Evolutionary conservation across 2,329 filamentous ascomycete species (phyloP).

Genomic region (Colletotrichum navitas): DNA sequence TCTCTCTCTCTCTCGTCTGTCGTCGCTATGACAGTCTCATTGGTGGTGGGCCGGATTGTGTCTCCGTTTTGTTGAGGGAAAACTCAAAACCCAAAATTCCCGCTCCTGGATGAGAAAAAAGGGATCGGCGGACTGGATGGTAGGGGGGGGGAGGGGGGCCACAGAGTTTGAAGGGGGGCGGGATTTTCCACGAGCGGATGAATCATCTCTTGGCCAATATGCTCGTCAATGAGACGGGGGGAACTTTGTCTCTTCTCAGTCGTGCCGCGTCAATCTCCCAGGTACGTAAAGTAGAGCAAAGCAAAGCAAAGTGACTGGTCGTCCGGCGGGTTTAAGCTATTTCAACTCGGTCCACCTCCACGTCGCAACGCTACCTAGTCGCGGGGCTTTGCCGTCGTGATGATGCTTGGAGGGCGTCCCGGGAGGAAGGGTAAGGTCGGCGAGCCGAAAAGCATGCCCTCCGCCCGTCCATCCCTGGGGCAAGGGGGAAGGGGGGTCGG

Average conservation of each 20-base stretch:
- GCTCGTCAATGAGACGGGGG: not conserved
- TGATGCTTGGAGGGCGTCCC: not conserved
- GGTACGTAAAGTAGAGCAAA: not conserved
- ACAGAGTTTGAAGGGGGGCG: not conserved
- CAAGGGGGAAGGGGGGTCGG: too few species aligned
- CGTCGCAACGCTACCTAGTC: not conserved
- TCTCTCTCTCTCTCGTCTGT: not conserved
- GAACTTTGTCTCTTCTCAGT: not conserved
- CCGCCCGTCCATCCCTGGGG: not conserved
- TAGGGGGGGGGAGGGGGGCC: not conserved
- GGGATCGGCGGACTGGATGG: not conserved
- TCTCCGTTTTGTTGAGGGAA: not conserved
- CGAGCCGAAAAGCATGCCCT: not conserved
- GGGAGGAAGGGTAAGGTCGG: not conserved
- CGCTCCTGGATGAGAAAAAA: not conserved
- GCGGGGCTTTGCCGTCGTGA: not conserved
- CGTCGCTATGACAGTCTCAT: not conserved
- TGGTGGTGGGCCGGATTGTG: not conserved
- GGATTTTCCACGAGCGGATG: conserved; percentile 13
- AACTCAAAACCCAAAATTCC: not conserved
- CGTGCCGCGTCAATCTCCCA: not conserved
- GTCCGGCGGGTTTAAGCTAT: not conserved
- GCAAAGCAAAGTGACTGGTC: not conserved
- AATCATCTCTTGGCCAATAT: conserved; percentile 9
- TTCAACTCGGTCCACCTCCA: not conserved